Percentiles rank a stretch among this genome's conserved stretches.
Conservation (phyloP, 208 protist species). For the Acanthamoeba triangularis region DNA sequence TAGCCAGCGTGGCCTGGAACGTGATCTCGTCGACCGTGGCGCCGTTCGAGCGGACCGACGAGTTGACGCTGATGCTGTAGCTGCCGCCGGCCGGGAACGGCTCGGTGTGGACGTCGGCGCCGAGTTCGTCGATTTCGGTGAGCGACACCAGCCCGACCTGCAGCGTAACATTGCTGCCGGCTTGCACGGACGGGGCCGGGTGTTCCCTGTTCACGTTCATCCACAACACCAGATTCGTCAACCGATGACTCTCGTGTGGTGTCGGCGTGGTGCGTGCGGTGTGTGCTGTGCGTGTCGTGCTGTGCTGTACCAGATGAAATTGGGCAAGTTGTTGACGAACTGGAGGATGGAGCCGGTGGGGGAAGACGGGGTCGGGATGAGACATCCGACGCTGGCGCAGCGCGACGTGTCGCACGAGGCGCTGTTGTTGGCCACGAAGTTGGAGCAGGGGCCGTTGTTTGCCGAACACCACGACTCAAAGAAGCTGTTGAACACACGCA, state of each 20-base stretch:
- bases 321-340: slow-evolving; percentile 18
- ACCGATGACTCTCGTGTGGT: neutral
- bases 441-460: neutral
- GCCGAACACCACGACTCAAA: slow-evolving; percentile 26
- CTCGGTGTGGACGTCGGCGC: neutral
- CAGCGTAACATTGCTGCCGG: neutral
- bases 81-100: neutral
- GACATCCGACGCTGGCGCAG: neutral
- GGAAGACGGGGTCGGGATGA: neutral
- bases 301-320: neutral
- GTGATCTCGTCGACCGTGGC: neutral
- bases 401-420: neutral
- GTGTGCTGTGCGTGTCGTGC: too few species aligned
- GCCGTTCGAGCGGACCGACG: neutral
- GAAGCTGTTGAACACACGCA: neutral
- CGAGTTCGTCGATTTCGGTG: neutral
- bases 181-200: neutral
- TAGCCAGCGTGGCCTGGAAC: neutral
- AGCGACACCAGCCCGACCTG: neutral
- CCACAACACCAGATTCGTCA: too few species aligned
- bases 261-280: neutral
- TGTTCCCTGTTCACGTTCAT: neutral
- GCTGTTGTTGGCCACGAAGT: neutral
- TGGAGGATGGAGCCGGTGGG: neutral
- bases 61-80: neutral